phyloP scores from a whole-genome alignment of 169 alveolate genomes.

The Plasmodium falciparum region DNA sequence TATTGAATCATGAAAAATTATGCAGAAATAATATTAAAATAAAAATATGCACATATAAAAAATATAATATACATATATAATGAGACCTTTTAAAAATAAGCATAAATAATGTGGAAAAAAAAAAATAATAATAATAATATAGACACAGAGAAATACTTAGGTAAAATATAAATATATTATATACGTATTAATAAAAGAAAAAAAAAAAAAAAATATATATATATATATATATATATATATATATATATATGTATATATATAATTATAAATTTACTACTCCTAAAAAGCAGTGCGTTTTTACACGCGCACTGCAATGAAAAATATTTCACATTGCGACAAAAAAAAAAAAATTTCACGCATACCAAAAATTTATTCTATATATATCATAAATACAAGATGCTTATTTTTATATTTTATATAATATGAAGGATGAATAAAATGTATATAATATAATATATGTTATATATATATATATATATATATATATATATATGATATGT shows the following conservation, averaged over 20 bases:
- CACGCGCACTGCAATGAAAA: slow-evolving; percentile 75
- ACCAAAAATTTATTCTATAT: no score
- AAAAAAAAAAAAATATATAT: not conserved
- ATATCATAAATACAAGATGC: no score
- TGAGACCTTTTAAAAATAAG: not conserved
- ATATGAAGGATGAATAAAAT: no score
- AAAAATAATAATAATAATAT: no score
- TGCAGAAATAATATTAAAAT: no score
- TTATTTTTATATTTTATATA: no score
- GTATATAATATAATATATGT: no score
- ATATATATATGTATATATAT: slow-evolving; percentile 11
- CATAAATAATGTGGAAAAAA: not conserved
- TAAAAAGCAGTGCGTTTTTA: slow-evolving; percentile 74
- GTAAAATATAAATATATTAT: not conserved
- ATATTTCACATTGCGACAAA: slow-evolving; percentile 74
- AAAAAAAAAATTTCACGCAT: slow-evolving; percentile 7
- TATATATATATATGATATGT: no score
- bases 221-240: slow-evolving; percentile 6
- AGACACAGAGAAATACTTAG: not conserved
- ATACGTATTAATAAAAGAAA: not conserved
- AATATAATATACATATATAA: not conserved
- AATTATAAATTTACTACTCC: slow-evolving; percentile 44
- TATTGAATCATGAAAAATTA: no score
- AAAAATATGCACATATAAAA: not conserved
- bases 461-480: no score